phyloP scores from a whole-genome alignment of 495 filamentous ascomycete genomes.

The Letharia columbiana region DNA sequence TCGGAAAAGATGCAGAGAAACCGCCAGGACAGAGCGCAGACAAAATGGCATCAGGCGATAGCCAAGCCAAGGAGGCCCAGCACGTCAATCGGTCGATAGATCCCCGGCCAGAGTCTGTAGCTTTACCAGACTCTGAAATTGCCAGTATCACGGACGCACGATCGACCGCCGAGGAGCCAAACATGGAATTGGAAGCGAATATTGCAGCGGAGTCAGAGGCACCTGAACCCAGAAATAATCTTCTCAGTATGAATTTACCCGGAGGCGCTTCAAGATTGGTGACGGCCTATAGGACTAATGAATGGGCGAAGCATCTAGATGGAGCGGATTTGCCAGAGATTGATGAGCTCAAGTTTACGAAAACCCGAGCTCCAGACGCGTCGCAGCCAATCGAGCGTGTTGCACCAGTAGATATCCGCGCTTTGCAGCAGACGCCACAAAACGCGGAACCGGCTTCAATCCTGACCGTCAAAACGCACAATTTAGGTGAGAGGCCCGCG shows the following conservation, averaged over 20 bases:
- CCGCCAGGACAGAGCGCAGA: neutral
- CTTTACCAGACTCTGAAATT: neutral
- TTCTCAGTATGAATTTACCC: conserved; percentile 17
- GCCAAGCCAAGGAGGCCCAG: neutral
- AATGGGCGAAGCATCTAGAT: conserved; percentile 89
- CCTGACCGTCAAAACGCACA: conserved; percentile 6
- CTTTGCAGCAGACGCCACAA: conserved; percentile 62
- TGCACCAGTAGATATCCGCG: conserved; percentile 54
- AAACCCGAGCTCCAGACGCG: conserved; percentile 25
- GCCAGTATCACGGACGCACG: neutral
- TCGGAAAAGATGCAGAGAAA: neutral
- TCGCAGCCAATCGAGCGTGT: conserved; percentile 40
- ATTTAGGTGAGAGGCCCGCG: neutral
- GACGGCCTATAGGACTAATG: conserved; percentile 80
- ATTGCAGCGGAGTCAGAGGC: neutral
- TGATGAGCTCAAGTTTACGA: conserved; percentile 48
- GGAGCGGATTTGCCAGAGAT: conserved; percentile 68
- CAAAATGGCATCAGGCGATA: neutral
- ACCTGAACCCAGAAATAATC: neutral
- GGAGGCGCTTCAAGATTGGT: conserved; percentile 54
- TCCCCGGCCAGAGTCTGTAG: neutral
- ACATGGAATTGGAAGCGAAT: neutral
- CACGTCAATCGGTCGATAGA: neutral
- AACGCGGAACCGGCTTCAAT: conserved; percentile 35
- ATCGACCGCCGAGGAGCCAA: neutral